Percentiles rank a stretch among this genome's conserved stretches.
Evolutionary conservation across 495 filamentous ascomycete genomes (phyloP).

Genomic region (Penicillium herquei): DNA sequence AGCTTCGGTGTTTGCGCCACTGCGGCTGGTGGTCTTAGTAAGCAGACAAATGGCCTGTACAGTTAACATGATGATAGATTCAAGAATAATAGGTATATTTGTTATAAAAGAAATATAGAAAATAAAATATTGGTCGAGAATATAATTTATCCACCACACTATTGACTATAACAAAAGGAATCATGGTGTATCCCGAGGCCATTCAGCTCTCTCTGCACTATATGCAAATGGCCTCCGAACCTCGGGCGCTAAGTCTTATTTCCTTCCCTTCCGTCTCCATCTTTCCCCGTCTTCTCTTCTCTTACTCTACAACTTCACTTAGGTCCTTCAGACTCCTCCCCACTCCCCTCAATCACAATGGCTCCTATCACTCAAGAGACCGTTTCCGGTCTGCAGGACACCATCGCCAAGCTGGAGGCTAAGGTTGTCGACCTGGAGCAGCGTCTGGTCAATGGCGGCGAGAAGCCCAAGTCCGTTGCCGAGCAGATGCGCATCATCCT

Average conservation of each 20-base stretch:
- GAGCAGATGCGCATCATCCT: slow-evolving; percentile 88
- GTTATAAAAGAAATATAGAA: too few species aligned
- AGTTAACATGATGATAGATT: too few species aligned
- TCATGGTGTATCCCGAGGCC: too few species aligned
- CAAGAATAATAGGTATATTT: too few species aligned
- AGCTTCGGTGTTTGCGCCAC: slow-evolving; percentile 24
- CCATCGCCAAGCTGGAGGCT: slow-evolving; percentile 79
- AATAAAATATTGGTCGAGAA: too few species aligned
- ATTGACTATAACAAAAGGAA: too few species aligned
- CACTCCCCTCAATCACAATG: slow-evolving; percentile 55
- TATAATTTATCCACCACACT: too few species aligned
- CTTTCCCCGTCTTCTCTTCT: slow-evolving; percentile 26
- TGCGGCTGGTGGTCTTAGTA: slow-evolving; percentile 19
- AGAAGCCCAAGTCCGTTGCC: slow-evolving; percentile 47
- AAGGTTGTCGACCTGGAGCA: slow-evolving; percentile 77
- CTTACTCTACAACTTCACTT: slow-evolving; percentile 18
- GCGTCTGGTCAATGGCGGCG: slow-evolving; percentile 52
- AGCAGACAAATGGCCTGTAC: neutral
- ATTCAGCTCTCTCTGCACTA: neutral
- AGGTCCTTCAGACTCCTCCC: slow-evolving; percentile 6
- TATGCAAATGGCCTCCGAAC: slow-evolving; percentile 21
- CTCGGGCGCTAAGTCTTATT: slow-evolving; percentile 29
- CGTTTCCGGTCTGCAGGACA: slow-evolving; percentile 69
- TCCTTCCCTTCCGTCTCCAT: slow-evolving; percentile 29
- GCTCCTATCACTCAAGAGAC: slow-evolving; percentile 78